Evolutionary conservation across 1,139 yeast genomes (phyloP).

Genomic region (Sugiyamaella castrensis): DNA sequence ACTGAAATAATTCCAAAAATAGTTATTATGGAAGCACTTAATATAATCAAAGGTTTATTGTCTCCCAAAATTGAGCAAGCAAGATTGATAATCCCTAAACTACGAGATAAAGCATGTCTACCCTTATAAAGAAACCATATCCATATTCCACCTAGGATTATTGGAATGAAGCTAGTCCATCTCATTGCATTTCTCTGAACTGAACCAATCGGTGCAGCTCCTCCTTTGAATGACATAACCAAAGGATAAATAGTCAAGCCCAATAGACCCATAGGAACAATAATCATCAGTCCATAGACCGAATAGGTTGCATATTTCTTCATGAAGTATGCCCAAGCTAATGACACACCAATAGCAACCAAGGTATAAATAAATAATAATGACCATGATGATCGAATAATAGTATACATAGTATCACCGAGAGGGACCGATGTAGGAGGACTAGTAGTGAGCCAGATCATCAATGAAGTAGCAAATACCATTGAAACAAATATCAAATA

Average conservation of each 20-base stretch:
- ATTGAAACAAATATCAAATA: conserved; percentile 33
- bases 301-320: conserved; percentile 34
- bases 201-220: conserved; percentile 35
- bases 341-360: conserved; percentile 34
- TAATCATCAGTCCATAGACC: conserved; percentile 36
- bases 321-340: conserved; percentile 37
- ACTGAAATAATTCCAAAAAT: conserved; percentile 35
- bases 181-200: conserved; percentile 42
- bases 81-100: conserved; percentile 20
- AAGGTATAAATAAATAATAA: conserved; percentile 32
- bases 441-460: conserved; percentile 36
- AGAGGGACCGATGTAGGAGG: conserved; percentile 31
- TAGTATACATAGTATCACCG: conserved; percentile 37
- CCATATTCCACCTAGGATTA: conserved; percentile 37
- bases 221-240: conserved; percentile 35
- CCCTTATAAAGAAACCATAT: conserved; percentile 34
- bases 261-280: conserved; percentile 37
- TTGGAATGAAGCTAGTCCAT: conserved; percentile 37
- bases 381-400: conserved; percentile 32
- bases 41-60: conserved; percentile 33
- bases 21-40: conserved; percentile 33
- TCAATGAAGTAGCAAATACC: conserved; percentile 37
- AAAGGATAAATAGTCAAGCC: conserved; percentile 34
- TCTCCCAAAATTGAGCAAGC: conserved; percentile 38
- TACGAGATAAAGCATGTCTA: conserved; percentile 35